Percentiles rank a stretch among this genome's conserved stretches.
Evolutionary conservation across 768 basidiomycete species (phyloP).

Genomic region (Leucosporidium yakuticum): DNA sequence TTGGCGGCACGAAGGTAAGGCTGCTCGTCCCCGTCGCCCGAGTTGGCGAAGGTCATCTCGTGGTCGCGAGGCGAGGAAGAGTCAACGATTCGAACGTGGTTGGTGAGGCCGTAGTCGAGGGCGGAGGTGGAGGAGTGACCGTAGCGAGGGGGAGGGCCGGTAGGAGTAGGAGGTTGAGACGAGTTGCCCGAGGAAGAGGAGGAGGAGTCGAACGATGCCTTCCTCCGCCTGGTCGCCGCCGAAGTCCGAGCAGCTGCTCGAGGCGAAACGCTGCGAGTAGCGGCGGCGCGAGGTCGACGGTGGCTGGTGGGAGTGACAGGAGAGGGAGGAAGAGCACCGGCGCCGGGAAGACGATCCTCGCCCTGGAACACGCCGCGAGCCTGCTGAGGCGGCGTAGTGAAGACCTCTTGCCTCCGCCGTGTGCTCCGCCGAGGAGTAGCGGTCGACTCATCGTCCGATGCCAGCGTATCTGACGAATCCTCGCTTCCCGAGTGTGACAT

Average conservation of each 20-base stretch:
- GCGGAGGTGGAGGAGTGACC: not conserved
- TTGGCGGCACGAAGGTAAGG: not conserved
- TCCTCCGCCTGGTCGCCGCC: conserved; percentile 10
- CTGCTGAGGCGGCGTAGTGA: conserved; percentile 14
- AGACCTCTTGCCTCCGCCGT: not conserved
- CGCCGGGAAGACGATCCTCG: conserved; percentile 1
- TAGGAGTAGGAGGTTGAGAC: conserved; percentile 27
- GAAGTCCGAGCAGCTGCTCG: not conserved
- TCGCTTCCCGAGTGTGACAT: not conserved
- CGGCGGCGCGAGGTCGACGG: conserved; percentile 3
- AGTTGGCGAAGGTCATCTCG: too few species aligned
- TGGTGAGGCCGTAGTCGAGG: not conserved
- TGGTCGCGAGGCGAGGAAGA: not conserved
- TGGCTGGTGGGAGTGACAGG: conserved; percentile 20
- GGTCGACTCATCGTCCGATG: not conserved
- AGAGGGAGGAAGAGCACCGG: conserved; percentile 14
- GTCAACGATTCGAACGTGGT: conserved; percentile 27
- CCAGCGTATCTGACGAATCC: not conserved
- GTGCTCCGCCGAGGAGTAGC: not conserved
- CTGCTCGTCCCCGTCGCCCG: not conserved
- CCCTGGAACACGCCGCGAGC: conserved; percentile 12
- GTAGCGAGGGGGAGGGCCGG: not conserved
- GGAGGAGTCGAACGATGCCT: conserved; percentile 18
- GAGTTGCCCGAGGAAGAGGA: conserved; percentile 23
- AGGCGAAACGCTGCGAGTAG: too few species aligned